Evolutionary conservation across 176 grass and related monocot species (phyloP).

Genomic region (Leersia perrieri): DNA sequence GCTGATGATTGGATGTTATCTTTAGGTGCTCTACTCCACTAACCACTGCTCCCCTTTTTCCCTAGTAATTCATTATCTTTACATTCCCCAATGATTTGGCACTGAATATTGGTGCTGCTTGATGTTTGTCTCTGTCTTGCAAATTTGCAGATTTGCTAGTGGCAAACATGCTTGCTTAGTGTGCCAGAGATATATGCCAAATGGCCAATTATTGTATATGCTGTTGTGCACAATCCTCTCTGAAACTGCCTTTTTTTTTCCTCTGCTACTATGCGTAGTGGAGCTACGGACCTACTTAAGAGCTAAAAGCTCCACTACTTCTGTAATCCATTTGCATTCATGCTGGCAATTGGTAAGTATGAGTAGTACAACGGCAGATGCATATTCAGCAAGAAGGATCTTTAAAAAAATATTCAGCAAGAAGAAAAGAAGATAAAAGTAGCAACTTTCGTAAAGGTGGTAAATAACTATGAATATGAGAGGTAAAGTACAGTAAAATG

Average conservation of each 20-base stretch:
- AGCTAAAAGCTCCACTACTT: conserved; percentile 2
- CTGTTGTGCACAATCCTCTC: background rate
- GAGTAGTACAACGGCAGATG: background rate
- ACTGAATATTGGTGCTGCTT: background rate
- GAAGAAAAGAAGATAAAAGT: background rate
- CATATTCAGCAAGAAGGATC: background rate
- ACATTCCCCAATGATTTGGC: background rate
- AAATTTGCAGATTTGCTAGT: conserved; percentile 1
- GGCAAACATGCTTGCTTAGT: conserved; percentile 15
- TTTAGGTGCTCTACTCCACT: background rate
- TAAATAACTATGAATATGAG: background rate
- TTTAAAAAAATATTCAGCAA: background rate
- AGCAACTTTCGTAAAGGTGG: conserved; percentile 3
- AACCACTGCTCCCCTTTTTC: background rate
- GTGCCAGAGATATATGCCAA: conserved; percentile 20
- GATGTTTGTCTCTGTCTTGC: conserved; percentile 12
- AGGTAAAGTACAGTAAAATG: background rate
- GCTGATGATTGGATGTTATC: conserved; percentile 16
- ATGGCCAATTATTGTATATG: conserved; percentile 10
- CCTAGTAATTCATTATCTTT: background rate
- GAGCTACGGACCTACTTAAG: background rate
- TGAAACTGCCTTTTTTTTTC: background rate
- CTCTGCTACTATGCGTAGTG: background rate
- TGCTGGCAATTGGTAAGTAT: background rate
- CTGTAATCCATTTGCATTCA: background rate